Evolutionary conservation across 495 filamentous ascomycete genomes (phyloP), one percentile per base, ranked within the genome.

Genomic region (Tuber magnatum): DNA sequence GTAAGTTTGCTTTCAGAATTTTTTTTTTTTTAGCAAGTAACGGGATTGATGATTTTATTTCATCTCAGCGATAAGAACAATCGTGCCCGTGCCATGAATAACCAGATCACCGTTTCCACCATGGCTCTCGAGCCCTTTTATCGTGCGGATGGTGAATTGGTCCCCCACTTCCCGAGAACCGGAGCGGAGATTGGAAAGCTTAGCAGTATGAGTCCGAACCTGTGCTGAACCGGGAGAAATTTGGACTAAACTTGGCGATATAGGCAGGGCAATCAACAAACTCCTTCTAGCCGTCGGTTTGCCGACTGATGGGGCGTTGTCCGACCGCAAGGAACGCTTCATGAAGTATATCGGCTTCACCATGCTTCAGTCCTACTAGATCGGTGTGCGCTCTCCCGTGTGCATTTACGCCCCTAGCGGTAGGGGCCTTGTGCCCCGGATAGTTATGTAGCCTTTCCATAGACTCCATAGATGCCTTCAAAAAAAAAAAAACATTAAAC

Each of bases 261-360:
- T 42, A 42, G 41, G 32, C 73, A 24, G 24, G 61, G 51, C 69
- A 10, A 61, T 72, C 76, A 76, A 72, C 35, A 20, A 18, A n/a
- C 73, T 78, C 76, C 76, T 75, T 39, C n/a, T 61, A 24, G 43
- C 72, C 43, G 32, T 76, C 42, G 71, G 61, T 44, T 76, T 76
- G 42, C 32, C 61, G 16, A 65, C 28, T 61, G 16, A 73, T 69
- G 71, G 71, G 7, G 38, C 41, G 12, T 20, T 70, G 2, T 18
- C 0, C 9, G 65, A 74, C 41, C 71, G 73, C 38, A 69, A 69
- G 48, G 8, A 43, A 70, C 73, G 71, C 38, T 73, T 76, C 41
- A 42, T 73, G 61, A 70, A 70, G 72, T 72, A 56, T 20, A 75
- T 75, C 39, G 69, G 75, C 68, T 68, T 77, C 51, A 61, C n/a